Base-by-base conservation (phyloP, 768 basidiomycete species). In the Baorangia bicolor region DNA sequence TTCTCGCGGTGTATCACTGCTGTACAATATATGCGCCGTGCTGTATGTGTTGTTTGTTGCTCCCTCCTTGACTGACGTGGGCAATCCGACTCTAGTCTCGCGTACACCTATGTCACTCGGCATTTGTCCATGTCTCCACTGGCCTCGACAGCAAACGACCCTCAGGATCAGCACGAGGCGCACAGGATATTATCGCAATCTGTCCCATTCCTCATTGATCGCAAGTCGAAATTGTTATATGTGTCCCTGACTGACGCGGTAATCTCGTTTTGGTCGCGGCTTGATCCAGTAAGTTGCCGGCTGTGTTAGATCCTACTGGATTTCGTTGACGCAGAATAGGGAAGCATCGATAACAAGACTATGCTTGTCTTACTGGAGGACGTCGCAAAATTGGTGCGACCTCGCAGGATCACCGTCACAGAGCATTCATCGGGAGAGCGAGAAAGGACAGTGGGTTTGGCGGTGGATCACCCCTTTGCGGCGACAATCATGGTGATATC, bases 11-110 rank as follows among this genome's bases (percentile, higher is more conserved):
- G 72, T 78, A 6, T 68, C 79, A 0, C 72, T 93, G 14, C 62
- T 86, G 2, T 91, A 88, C 63, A 94, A 94, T 56, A 72, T 90
- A 28, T 79, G 79, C 37, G 83, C 84, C 9, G 69, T 91, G 25
- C 78, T 81, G 92, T 92, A 65, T 42, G 89, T 77, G 28, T 18
- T 11, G 14, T 12, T 45, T 34, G 11, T 31, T 33, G 12, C 20
- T 27, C 30, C 3, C 25, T 44, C 41, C 39, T 34, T 8, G 39
- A 39, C 53, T 53, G 30, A 45, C 25, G 11, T 21, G 28, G 20
- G 25, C 38, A 10, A 55, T 44, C 6, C 37, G 40, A 43, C 7
- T 58, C 20, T 52, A 92, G 90, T 50, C 72, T 92, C 47, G 79
- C 85, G 10, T 94, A 93, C 65, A 76, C 82, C 2, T 90, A 85